phyloP scores from a whole-genome alignment of 2,329 filamentous ascomycete genomes.

The Seiridium unicorne region DNA sequence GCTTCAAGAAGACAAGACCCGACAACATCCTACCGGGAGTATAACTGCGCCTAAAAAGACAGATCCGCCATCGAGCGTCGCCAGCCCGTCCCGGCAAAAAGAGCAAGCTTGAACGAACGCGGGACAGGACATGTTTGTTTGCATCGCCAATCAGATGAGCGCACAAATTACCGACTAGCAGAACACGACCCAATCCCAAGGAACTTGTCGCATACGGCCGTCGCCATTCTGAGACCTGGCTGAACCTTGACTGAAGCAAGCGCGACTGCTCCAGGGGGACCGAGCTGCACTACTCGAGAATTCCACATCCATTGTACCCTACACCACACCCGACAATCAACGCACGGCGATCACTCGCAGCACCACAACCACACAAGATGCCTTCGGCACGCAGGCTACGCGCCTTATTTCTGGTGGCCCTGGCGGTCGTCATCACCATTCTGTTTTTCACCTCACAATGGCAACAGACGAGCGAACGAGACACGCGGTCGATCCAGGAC shows the following conservation, averaged over 20 bases:
- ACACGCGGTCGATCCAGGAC: conserved; percentile 43
- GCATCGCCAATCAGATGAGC: conserved; percentile 1
- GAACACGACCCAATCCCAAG: not conserved
- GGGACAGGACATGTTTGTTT: not conserved
- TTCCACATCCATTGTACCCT: not conserved
- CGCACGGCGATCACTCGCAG: not conserved
- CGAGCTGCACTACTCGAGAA: not conserved
- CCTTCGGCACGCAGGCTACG: conserved; percentile 69
- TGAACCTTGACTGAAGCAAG: not conserved
- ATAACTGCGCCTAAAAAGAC: no score
- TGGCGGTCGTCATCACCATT: conserved; percentile 64
- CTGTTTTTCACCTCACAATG: conserved; percentile 71
- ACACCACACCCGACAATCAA: not conserved
- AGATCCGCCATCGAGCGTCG: no score
- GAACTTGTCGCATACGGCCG: not conserved
- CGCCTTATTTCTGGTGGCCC: conserved; percentile 61
- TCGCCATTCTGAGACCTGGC: not conserved
- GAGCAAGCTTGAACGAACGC: not conserved
- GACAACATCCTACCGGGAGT: no score
- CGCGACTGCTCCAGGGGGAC: not conserved
- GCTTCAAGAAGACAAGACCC: no score
- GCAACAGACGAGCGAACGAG: conserved; percentile 47
- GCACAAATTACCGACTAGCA: not conserved
- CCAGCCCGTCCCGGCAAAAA: not conserved
- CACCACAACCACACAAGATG: conserved; percentile 43